Conservation (phyloP, 1,284 basidiomycete species). For the Pterulicium gracile region DNA sequence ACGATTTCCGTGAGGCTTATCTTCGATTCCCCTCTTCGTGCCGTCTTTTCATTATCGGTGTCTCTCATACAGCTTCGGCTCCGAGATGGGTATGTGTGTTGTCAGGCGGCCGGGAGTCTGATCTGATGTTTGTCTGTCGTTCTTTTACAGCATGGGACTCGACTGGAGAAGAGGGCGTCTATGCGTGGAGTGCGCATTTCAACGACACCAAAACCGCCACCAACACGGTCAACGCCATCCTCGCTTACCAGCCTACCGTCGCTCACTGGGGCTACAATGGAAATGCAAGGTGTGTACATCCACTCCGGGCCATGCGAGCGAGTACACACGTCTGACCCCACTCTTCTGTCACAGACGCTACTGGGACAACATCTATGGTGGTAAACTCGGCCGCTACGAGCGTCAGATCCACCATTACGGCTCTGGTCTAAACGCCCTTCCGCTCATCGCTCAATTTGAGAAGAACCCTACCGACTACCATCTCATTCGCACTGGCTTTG, state of each 20-base stretch:
- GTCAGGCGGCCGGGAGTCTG: too few species aligned
- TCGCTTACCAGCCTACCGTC: constrained; percentile 46
- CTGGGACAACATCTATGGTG: constrained; percentile 50
- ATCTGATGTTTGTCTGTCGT: neutral
- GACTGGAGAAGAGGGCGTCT: constrained; percentile 49
- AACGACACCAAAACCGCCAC: constrained; percentile 39
- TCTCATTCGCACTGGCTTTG: constrained; percentile 42
- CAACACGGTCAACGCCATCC: constrained; percentile 45
- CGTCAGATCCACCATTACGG: constrained; percentile 53
- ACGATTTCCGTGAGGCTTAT: constrained; percentile 35
- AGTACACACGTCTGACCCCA: neutral
- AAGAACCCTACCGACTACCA: constrained; percentile 36
- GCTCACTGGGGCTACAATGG: constrained; percentile 56
- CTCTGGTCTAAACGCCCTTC: constrained; percentile 45
- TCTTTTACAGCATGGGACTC: constrained; percentile 38
- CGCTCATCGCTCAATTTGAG: constrained; percentile 39
- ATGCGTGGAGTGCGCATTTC: constrained; percentile 44
- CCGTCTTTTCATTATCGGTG: neutral
- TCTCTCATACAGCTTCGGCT: constrained; percentile 32
- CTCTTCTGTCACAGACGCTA: neutral
- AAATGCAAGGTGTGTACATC: constrained; percentile 47
- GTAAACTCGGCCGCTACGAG: constrained; percentile 44
- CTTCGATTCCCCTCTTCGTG: neutral
- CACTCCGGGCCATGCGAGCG: constrained; percentile 24
- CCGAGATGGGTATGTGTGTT: constrained; percentile 32